These are phyloP conservation scores for Asterella californica DNA, from an alignment of 225 moss, liverwort and hornwort species.

Conservation along the genomic window DNA sequence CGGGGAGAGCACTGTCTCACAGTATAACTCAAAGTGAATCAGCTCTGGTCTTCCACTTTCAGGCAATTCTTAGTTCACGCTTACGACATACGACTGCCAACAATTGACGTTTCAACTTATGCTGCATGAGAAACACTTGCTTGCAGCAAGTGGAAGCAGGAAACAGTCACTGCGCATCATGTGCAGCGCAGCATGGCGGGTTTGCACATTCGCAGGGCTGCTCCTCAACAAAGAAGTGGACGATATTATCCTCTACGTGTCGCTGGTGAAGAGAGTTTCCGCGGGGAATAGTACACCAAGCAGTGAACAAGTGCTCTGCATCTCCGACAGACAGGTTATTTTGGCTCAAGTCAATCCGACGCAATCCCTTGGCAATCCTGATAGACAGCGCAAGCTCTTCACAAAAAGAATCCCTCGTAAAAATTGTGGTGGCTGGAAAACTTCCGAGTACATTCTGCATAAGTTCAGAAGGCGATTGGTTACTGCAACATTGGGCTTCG, in stretches of 20 bases:
- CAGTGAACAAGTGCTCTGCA: conserved; percentile 47
- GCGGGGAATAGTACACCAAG: conserved; percentile 44
- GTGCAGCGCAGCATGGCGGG: conserved; percentile 29
- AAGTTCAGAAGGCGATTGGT: background rate
- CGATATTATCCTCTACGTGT: conserved; percentile 30
- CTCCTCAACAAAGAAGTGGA: conserved; percentile 55
- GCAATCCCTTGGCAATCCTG: conserved; percentile 52
- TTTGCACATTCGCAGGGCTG: conserved; percentile 26
- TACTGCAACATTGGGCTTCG: background rate
- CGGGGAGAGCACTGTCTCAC: background rate
- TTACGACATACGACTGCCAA: background rate
- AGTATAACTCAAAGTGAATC: background rate
- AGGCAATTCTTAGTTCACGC: background rate
- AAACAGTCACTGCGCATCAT: background rate
- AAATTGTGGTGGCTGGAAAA: background rate
- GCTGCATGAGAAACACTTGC: too few relatives aligned
- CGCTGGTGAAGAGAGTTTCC: conserved; percentile 39
- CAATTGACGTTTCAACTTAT: background rate
- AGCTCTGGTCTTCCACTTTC: background rate
- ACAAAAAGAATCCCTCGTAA: background rate
- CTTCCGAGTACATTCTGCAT: background rate
- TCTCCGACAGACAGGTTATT: conserved; percentile 41
- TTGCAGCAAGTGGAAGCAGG: background rate
- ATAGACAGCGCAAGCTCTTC: conserved; percentile 48
- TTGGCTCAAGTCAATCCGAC: conserved; percentile 56